Conservation (phyloP, 2,329 filamentous ascomycete genomes). For the Polytolypa hystricis region DNA sequence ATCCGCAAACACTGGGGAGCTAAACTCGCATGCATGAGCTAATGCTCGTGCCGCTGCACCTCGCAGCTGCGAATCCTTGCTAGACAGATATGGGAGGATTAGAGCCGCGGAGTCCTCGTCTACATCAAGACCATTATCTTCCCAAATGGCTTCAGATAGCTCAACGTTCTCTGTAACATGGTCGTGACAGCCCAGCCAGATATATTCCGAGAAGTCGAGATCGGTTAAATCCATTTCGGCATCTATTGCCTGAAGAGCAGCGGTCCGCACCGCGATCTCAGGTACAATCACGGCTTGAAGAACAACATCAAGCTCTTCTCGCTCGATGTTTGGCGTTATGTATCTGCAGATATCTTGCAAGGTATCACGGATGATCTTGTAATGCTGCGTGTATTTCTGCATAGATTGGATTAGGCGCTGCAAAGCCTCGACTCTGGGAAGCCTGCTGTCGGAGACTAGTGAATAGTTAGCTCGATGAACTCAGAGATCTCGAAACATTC, state of each 20-base stretch:
- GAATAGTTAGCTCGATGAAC: constrained; percentile 11
- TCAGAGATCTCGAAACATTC: constrained; percentile 1
- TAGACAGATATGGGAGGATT: constrained; percentile 69
- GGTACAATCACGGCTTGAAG: constrained; percentile 68
- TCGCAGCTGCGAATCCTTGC: constrained; percentile 68
- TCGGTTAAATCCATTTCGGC: constrained; percentile 87
- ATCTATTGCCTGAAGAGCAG: constrained; percentile 80
- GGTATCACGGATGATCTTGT: constrained; percentile 89
- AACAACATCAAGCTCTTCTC: constrained; percentile 63
- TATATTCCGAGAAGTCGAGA: constrained; percentile 71
- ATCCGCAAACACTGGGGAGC: constrained; percentile 48
- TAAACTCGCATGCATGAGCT: constrained; percentile 57
- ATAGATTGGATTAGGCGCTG: constrained; percentile 65
- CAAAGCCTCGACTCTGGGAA: constrained; percentile 67
- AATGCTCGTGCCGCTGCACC: constrained; percentile 73
- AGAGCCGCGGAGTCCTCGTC: constrained; percentile 52
- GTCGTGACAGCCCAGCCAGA: constrained; percentile 90
- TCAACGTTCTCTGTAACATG: constrained; percentile 79
- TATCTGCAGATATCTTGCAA: constrained; percentile 76
- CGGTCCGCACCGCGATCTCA: constrained; percentile 67
- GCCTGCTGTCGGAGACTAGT: constrained; percentile 52
- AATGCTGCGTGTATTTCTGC: constrained; percentile 83
- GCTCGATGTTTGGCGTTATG: constrained; percentile 67
- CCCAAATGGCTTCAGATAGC: constrained; percentile 81
- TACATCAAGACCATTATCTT: constrained; percentile 73